Base-by-base conservation (phyloP, 164 flowering plant genomes). In the Annona squamosa region DNA sequence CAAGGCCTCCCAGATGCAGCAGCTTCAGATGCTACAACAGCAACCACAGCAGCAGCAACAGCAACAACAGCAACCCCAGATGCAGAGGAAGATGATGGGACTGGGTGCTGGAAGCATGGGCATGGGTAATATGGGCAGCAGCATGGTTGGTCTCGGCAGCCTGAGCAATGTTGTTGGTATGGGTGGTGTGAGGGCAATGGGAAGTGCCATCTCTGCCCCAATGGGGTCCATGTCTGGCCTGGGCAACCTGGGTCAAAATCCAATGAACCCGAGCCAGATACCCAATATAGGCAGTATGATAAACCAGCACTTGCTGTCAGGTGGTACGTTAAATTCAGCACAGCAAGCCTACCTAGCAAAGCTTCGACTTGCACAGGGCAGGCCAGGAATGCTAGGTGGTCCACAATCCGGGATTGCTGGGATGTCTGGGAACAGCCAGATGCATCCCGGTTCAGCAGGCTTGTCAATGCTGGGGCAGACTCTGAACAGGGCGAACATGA, bases 391-490 rank as follows among this genome's bases (percentile, higher is more conserved):
- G 82, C n/a, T 84, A 46, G 90, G 85, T 3, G 75, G 66, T 9
- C 74, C 87, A 37, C 97, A 89, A 76, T 68, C 90, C 13, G 74
- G 80, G 71, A 75, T 89, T 46, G 71, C 82, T 19, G 93, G 91
- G 26, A 84, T 92, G 71, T 41, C 93, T 0, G 96, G 91, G 65
- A 78, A 80, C 37, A 81, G 90, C 65, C 94, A 84, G 81, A 83
- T 91, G 86, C 92, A 86, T 47, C 87, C 86, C 4, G 77, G 85
- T 12, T 78, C 97, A 37, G 48, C 85, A 69, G 85, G 94, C 65
- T 83, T 89, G 72, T 85, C 98, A 0, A 85, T 91, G 88, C 77
- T 91, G 71, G 89, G 92, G 7, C 91, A 90, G 80, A 78, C 82
- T 12, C 75, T 93, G 42, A 86, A 83, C 81, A 85, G 89, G 59